Base-by-base conservation (phyloP, 768 basidiomycete species). In the Naganishia vaughanmartiniae region DNA sequence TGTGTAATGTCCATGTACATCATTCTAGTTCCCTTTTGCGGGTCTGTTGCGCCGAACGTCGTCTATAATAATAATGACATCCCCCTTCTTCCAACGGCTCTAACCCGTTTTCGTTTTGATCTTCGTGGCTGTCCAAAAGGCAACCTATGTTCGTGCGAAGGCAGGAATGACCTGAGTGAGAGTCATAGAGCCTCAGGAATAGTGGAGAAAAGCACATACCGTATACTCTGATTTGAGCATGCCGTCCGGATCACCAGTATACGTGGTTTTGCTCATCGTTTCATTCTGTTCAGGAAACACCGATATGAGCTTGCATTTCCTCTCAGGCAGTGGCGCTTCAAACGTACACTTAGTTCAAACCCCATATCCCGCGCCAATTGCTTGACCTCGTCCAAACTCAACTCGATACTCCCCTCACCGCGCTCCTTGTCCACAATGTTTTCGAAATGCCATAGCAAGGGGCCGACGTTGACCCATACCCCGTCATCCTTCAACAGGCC, bases 401-500 rank as follows among this genome's bases (percentile, higher is more conserved):
- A 84, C 81, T 97, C 94, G 42, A 98, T 85, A 0, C 91, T 92
- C 0, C 87, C 85, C 73, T 95, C 92, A 73, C 88, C 78, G 14
- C 87, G 51, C 14, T 73, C 60, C 87, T 87, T 67, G 79, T 84
- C 77, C 12, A 73, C 73, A 26, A 91, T 93, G 81, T 95, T 94
- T 77, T 97, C 94, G 81, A 89, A 97, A 79, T 98, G 95, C 94
- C 95, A 98, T n/a, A 97, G 82, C 0, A 95, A 82, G 0, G 95
- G 95, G 2, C 94, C 93, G 89, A 93, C 82, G 77, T 97, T 97
- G 73, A 96, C 89, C 93, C 93, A 96, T 7, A 93, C 85, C 0
- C 94, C 95, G 26, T 89, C 92, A 0, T 89, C 90, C 9, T 88
- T 88, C 15, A 99, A 85, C 31, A 95, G 88, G 1, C 84, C 84